Percentiles rank a stretch among this genome's conserved stretches.
These are phyloP conservation scores for Melaleuca alternifolia DNA, from an alignment of 345 rosid species.

Conservation along the genomic window DNA sequence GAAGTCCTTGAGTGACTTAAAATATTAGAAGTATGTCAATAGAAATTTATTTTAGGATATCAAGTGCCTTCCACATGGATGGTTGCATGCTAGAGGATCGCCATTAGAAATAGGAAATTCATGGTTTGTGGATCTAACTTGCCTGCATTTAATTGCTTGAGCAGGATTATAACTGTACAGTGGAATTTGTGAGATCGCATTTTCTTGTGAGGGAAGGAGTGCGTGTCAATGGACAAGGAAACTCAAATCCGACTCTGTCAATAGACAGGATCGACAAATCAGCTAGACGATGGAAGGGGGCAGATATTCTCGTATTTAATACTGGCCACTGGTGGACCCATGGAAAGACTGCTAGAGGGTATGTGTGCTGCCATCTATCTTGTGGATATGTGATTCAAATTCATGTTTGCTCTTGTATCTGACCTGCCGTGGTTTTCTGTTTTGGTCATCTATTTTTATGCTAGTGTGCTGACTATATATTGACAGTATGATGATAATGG, in stretches of 20 bases:
- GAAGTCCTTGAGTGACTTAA: neutral
- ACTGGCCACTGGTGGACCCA: constrained; percentile 99
- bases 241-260: constrained; percentile 67
- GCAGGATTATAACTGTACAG: constrained; percentile 79
- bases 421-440: neutral
- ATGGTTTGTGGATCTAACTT: neutral
- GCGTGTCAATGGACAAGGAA: constrained; percentile 59
- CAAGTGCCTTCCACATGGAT: neutral
- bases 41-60: neutral
- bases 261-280: constrained; percentile 81
- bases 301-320: constrained; percentile 82
- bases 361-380: neutral
- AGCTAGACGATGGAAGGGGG: constrained; percentile 57
- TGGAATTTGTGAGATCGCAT: constrained; percentile 88
- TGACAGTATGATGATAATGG: neutral
- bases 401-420: neutral
- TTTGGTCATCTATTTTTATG: neutral
- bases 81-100: neutral
- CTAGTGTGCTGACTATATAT: neutral
- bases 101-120: neutral
- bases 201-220: constrained; percentile 91
- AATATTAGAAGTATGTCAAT: neutral
- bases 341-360: constrained; percentile 97
- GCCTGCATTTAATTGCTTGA: constrained; percentile 7
- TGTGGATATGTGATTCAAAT: neutral